Evolutionary conservation across 257 asterid species (phyloP), one percentile per base, ranked within the genome.

Genomic region (Nicotiana otophora): DNA sequence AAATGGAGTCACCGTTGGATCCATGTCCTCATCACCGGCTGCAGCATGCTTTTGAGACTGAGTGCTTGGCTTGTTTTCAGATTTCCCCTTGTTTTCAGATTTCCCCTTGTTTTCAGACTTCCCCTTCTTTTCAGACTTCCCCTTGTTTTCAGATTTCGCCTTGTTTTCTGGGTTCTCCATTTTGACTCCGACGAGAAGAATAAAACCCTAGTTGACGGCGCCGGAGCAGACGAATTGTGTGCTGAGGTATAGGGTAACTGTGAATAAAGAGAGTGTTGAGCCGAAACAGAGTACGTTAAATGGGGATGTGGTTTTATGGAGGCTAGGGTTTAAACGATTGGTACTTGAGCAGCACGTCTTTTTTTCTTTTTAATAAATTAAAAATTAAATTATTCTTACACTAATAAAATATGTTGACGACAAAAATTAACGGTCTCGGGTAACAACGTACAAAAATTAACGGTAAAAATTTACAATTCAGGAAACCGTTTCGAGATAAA

Each of bases 1-100:
- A 63, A 14, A 23, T 31, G 14, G 53, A 68, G 46, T 31, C 82
- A 93, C 98, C 77, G 93, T 93, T 28, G 97, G 97, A 86, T 94
- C 97, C 90, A 93, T 83, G 51, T 88, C 92, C 65, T 93, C 97
- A 67, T 94, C 98, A 53, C 89, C 97, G 53, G 91, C 90, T 48
- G 91, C 93, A 55, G 90, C 84, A 54, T 91, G 1, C 87, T 85
- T 89, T 85, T 84, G 91, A 8, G 88, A 85, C 85, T 86, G 90
- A 60, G 88, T 34, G 77, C 79, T 86, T 30, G 82, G 70, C 87
- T 85, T 36, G 87, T 78, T 62, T 7, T 79, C 74, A 4, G 61
- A 10, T 79, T 79, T 79, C 61, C 33, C 79, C 79, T 39, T 66
- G 16, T 53, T 53, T 14, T 66, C 55, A 6, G 82, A 16, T 16